Base-by-base conservation (phyloP, 1,284 basidiomycete species). In the Amylostereum areolatum region DNA sequence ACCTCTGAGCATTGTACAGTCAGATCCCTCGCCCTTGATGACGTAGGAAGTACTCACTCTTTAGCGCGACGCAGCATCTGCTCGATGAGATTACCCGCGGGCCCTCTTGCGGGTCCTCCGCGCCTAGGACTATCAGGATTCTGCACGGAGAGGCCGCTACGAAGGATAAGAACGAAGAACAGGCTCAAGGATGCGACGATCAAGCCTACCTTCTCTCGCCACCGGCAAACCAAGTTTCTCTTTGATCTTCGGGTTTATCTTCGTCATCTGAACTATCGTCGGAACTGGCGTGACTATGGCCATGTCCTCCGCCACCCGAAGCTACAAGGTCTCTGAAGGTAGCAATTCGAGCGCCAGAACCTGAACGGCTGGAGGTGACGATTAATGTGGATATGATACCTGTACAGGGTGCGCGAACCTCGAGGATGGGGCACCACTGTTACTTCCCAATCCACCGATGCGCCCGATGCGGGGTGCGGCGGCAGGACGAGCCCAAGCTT, bases 121-220 rank as follows among this genome's bases (percentile, higher is more conserved):
- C 25, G 41, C 8, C 41, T 28, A 29, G 11, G 25, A 10, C 27
- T 24, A 54, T 83, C 78, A 5, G 95, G 96, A 62, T 94, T 92
- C 67, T 97, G 82, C 1, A 99, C 81, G 2, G 87, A 90, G 35
- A 99, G 76, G 0, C 94, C 96, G 67, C 94, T 97, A 58, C 6
- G 11, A 36, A 45, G 31, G 46, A 50, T 43, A 36, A 47, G 39
- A 24, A 24, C 5, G 11, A 33, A 18, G n/a, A 36, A 18, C 30
- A 25, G 2, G 24, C 27, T 35, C 7, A 18, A 31, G 36, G 18
- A 30, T 11, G 45, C 4, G 10, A 9, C 11, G 6, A n/a, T 18
- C 27, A 24, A 3, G 55, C 72, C 37, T 46, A 89, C 90, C 89
- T 92, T 58, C 87, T 73, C 64, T 94, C 92, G 1, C 93, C 92